phyloP scores from a whole-genome alignment of 2,329 filamentous ascomycete species.

The Pestalotiopsis sp. region DNA sequence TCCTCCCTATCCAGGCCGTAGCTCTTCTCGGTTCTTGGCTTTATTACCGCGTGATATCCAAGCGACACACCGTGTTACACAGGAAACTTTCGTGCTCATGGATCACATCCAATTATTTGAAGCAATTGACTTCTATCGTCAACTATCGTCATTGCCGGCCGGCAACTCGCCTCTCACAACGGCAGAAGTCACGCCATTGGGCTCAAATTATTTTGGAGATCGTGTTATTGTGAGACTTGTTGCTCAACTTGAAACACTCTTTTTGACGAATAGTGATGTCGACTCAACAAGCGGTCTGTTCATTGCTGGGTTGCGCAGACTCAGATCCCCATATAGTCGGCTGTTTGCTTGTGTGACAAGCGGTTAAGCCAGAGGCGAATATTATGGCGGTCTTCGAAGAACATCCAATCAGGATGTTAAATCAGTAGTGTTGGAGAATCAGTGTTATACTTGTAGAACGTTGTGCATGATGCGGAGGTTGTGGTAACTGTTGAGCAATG shows the following conservation, averaged over 20 bases:
- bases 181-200: not conserved
- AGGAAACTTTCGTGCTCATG: not conserved
- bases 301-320: not conserved
- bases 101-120: not conserved
- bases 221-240: not conserved
- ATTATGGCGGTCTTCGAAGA: not conserved
- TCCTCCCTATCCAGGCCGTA: no score
- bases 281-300: not conserved
- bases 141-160: not conserved
- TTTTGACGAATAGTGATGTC: not conserved
- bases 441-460: not conserved
- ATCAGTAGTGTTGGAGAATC: not conserved
- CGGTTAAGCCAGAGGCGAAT: not conserved
- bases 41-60: no score
- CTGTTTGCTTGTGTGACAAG: not conserved
- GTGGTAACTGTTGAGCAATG: not conserved
- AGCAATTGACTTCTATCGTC: not conserved
- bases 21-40: no score
- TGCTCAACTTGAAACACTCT: not conserved
- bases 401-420: not conserved
- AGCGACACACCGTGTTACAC: not conserved
- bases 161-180: not conserved
- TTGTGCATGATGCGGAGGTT: not conserved
- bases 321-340: not conserved
- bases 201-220: not conserved